Evolutionary conservation across 129 eudicot species (phyloP).

Genomic region (Flaveria robusta): DNA sequence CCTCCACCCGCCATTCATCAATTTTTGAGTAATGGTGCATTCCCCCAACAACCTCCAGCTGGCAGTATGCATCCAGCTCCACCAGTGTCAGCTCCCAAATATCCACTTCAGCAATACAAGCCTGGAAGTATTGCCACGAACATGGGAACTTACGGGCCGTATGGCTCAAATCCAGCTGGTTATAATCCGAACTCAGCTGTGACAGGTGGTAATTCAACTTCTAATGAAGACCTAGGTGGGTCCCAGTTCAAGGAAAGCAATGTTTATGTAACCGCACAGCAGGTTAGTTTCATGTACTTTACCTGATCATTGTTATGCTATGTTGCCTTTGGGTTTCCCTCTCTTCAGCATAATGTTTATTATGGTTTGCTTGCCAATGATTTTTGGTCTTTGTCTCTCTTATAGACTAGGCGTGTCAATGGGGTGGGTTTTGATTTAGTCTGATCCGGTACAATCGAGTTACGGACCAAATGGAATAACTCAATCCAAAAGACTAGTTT

Average conservation of each 20-base stretch:
- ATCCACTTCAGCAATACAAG: slow-evolving; percentile 68
- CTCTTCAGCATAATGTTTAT: neutral
- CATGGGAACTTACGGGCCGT: slow-evolving; percentile 67
- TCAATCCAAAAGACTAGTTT: too few species aligned
- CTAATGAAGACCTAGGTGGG: slow-evolving; percentile 67
- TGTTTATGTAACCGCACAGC: slow-evolving; percentile 62
- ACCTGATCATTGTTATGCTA: neutral
- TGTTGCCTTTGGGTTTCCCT: neutral
- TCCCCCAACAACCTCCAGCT: slow-evolving; percentile 77
- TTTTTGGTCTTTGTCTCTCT: neutral
- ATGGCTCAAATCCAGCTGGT: slow-evolving; percentile 55
- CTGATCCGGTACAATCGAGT: too few species aligned
- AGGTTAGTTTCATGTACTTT: slow-evolving; percentile 53
- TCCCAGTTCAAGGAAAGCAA: slow-evolving; percentile 78
- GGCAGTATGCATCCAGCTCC: slow-evolving; percentile 66
- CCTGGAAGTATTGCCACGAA: slow-evolving; percentile 60
- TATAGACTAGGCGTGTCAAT: neutral
- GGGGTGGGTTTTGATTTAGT: neutral
- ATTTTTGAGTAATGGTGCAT: slow-evolving; percentile 70
- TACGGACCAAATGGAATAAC: too few species aligned
- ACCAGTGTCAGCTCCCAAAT: slow-evolving; percentile 58
- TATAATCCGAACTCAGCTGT: slow-evolving; percentile 52
- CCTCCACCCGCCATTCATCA: slow-evolving; percentile 82
- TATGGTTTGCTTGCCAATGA: neutral
- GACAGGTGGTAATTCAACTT: slow-evolving; percentile 56